Evolutionary conservation across 805 yeast species (phyloP).

Genomic region (Myxozyma lipomycoides): DNA sequence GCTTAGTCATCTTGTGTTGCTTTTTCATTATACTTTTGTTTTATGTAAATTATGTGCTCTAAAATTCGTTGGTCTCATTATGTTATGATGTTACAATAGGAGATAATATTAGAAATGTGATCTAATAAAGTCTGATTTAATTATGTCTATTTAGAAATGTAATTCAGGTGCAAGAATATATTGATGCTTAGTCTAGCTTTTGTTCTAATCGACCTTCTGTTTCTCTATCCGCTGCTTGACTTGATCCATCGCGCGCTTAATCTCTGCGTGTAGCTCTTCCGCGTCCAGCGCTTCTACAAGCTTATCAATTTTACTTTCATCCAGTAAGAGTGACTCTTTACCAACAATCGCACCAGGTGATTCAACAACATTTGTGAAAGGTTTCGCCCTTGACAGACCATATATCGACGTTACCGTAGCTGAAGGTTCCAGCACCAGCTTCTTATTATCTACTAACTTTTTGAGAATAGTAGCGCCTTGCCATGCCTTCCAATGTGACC

Average conservation of each 20-base stretch:
- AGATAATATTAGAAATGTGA: no score
- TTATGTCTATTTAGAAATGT: no score
- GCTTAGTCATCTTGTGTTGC: neutral
- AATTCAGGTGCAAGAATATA: no score
- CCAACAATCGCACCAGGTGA: neutral
- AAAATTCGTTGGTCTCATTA: neutral
- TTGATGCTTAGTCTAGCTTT: no score
- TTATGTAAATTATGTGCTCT: neutral
- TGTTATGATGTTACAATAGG: neutral
- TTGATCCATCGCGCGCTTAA: conserved; percentile 28
- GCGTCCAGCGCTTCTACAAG: conserved; percentile 17
- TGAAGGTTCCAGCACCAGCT: conserved; percentile 38
- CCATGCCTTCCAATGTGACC: conserved; percentile 77
- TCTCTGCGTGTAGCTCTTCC: conserved; percentile 23
- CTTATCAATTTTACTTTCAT: conserved; percentile 6
- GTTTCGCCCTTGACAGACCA: neutral
- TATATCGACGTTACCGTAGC: conserved; percentile 11
- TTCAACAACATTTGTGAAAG: neutral
- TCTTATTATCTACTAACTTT: conserved; percentile 48
- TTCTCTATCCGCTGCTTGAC: conserved; percentile 13
- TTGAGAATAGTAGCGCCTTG: conserved; percentile 68
- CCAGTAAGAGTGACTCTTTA: conserved; percentile 4
- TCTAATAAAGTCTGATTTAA: no score
- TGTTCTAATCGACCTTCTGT: no score
- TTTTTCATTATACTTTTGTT: neutral